Evolutionary conservation across 805 yeast genomes (phyloP).

Genomic region (Metschnikowia baotianmanensis): DNA sequence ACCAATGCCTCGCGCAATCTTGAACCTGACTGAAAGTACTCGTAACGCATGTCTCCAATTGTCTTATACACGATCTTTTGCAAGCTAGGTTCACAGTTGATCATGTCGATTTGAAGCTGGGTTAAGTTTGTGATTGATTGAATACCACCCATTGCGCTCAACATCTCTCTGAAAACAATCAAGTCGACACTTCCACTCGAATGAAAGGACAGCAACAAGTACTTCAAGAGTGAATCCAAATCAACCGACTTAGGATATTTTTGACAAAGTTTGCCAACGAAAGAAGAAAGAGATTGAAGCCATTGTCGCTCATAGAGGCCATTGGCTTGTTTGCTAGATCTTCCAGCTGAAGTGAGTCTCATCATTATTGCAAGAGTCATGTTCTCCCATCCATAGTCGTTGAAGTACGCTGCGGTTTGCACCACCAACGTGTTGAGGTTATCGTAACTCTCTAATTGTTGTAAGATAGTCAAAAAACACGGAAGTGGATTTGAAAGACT

Average conservation of each 20-base stretch:
- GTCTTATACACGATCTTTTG: slow-evolving; percentile 53
- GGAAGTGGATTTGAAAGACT: slow-evolving; percentile 78
- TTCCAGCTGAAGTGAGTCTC: slow-evolving; percentile 62
- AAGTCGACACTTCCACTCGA: slow-evolving; percentile 57
- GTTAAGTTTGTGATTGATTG: slow-evolving; percentile 67
- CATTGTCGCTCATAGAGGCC: slow-evolving; percentile 81
- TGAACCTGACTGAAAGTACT: slow-evolving; percentile 45
- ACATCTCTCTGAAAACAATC: slow-evolving; percentile 62
- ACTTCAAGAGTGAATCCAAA: slow-evolving; percentile 57
- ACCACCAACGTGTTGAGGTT: slow-evolving; percentile 76
- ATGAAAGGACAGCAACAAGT: slow-evolving; percentile 61
- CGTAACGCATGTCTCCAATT: slow-evolving; percentile 58
- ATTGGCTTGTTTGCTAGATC: slow-evolving; percentile 67
- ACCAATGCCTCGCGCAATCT: slow-evolving; percentile 48
- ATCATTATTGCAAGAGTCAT: slow-evolving; percentile 69
- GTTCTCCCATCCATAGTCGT: slow-evolving; percentile 80
- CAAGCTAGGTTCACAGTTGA: slow-evolving; percentile 64
- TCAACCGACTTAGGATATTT: slow-evolving; percentile 53
- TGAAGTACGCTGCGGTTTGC: slow-evolving; percentile 73
- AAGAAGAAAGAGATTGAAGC: slow-evolving; percentile 79
- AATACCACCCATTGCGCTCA: slow-evolving; percentile 77
- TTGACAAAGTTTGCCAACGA: slow-evolving; percentile 70
- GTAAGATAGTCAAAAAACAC: slow-evolving; percentile 64
- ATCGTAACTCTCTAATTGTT: slow-evolving; percentile 89
- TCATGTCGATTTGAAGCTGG: slow-evolving; percentile 56